Conservation (phyloP, 2,329 filamentous ascomycete genomes). For the Chaetomium strumarium region DNA sequence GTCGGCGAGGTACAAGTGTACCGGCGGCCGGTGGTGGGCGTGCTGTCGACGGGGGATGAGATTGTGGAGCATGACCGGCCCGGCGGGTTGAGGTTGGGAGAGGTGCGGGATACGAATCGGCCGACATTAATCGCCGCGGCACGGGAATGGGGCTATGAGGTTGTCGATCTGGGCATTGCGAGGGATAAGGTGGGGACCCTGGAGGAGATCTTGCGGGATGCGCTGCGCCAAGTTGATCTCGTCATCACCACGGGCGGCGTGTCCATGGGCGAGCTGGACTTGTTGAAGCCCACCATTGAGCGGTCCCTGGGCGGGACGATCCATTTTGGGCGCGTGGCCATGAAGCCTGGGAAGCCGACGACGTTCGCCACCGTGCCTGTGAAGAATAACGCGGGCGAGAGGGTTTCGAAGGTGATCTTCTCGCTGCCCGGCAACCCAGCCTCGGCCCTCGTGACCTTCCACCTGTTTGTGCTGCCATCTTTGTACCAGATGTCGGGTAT, state of each 20-base stretch:
- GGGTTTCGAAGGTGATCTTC: constrained; percentile 69
- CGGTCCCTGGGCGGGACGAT: constrained; percentile 83
- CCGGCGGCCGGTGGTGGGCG: constrained; percentile 70
- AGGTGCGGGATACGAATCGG: constrained; percentile 91
- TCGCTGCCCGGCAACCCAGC: constrained; percentile 91
- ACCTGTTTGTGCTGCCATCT: constrained; percentile 87
- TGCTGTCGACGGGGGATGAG: constrained; percentile 92
- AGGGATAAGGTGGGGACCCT: constrained; percentile 66
- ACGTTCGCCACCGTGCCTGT: constrained; percentile 86
- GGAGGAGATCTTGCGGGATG: constrained; percentile 70
- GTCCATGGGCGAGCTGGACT: constrained; percentile 95
- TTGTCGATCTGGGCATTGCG: constrained; percentile 80
- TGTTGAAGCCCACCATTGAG: constrained; percentile 94
- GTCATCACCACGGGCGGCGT: constrained; percentile 91
- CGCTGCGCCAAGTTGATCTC: constrained; percentile 68
- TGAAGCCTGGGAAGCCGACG: constrained; percentile 98
- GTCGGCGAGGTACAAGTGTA: constrained; percentile 65
- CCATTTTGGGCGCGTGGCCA: constrained; percentile 90
- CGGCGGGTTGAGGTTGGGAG: constrained; percentile 62
- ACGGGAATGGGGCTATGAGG: constrained; percentile 66
- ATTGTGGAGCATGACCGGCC: constrained; percentile 69
- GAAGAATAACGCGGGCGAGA: constrained; percentile 52
- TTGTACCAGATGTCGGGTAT: constrained; percentile 73
- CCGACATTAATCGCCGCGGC: constrained; percentile 79
- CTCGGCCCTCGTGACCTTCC: constrained; percentile 85